Conservation (phyloP, 1,284 basidiomycete species). For the Pisolithus thermaeus region DNA sequence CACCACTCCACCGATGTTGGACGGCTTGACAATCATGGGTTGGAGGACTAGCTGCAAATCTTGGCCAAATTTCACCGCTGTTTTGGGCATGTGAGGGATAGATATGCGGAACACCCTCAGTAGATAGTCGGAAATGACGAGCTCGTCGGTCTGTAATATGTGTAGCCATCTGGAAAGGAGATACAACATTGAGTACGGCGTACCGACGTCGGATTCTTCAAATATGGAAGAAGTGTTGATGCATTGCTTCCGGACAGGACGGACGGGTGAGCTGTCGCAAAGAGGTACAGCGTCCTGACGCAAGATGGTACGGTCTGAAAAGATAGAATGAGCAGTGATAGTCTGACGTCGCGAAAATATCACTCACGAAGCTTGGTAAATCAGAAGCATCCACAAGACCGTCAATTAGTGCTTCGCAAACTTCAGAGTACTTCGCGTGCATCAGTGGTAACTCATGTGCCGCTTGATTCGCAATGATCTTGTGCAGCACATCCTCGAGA, state of each 20-base stretch:
- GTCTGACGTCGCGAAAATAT: background rate
- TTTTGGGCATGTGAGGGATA: slow-evolving; percentile 85
- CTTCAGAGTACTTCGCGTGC: slow-evolving; percentile 62
- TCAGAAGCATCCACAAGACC: slow-evolving; percentile 81
- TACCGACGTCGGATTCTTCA: slow-evolving; percentile 76
- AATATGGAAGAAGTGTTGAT: slow-evolving; percentile 77
- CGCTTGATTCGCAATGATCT: slow-evolving; percentile 53
- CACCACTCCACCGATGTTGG: slow-evolving; percentile 55
- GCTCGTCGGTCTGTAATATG: slow-evolving; percentile 66
- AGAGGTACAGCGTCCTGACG: slow-evolving; percentile 78
- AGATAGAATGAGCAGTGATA: background rate
- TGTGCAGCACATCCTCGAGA: slow-evolving; percentile 79
- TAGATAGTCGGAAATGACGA: slow-evolving; percentile 75
- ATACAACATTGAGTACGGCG: slow-evolving; percentile 13
- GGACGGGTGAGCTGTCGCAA: slow-evolving; percentile 74
- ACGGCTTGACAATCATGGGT: slow-evolving; percentile 84
- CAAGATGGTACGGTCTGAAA: slow-evolving; percentile 72
- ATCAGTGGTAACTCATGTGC: slow-evolving; percentile 38
- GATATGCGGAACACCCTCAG: slow-evolving; percentile 84
- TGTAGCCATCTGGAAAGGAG: slow-evolving; percentile 2
- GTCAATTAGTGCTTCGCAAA: slow-evolving; percentile 83
- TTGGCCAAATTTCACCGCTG: slow-evolving; percentile 79
- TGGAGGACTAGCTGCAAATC: slow-evolving; percentile 78
- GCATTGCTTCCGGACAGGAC: slow-evolving; percentile 80
- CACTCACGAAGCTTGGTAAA: slow-evolving; percentile 68